A percentile compares a stretch with the other conserved stretches of the same genome.
phyloP scores from a whole-genome alignment of 2,329 filamentous ascomycete genomes.

The Dissoconium aciculare region DNA sequence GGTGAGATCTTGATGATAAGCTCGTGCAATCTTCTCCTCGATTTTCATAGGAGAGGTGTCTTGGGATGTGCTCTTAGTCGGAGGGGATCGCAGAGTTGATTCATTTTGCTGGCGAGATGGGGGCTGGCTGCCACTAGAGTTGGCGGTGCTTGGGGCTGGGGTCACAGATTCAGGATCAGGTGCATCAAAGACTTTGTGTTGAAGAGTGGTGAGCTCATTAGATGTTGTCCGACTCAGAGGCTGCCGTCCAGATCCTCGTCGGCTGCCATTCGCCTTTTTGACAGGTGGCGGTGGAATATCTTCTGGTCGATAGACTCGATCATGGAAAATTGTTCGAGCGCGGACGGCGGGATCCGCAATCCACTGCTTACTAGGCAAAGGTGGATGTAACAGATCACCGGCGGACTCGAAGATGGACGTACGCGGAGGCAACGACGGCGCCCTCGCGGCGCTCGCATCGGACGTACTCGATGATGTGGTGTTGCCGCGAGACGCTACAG shows the following conservation, averaged over 20 bases:
- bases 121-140: not conserved
- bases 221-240: no score
- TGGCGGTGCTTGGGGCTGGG: conserved; percentile 7
- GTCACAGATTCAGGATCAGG: conserved; percentile 6
- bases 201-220: no score
- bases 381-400: conserved; percentile 80
- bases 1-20: conserved; percentile 78
- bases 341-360: conserved; percentile 69
- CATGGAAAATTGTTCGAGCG: conserved; percentile 86
- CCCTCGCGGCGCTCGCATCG: conserved; percentile 23
- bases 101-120: no score
- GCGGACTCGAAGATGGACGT: conserved; percentile 94
- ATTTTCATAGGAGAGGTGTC: conserved; percentile 65
- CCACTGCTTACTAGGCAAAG: conserved; percentile 66
- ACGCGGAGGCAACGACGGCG: conserved; percentile 57
- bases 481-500: conserved; percentile 34
- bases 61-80: conserved; percentile 1
- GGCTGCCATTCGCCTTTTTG: conserved; percentile 21
- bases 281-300: conserved; percentile 74
- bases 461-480: no score
- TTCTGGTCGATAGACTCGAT: conserved; percentile 81
- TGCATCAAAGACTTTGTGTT: conserved; percentile 2
- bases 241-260: conserved; percentile 17
- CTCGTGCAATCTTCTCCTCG: conserved; percentile 93
- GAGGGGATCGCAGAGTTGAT: no score